Evolutionary conservation across 306 rosid species (phyloP), one percentile per base, ranked within the genome.

Genomic region (Pterocarpus santalinus): DNA sequence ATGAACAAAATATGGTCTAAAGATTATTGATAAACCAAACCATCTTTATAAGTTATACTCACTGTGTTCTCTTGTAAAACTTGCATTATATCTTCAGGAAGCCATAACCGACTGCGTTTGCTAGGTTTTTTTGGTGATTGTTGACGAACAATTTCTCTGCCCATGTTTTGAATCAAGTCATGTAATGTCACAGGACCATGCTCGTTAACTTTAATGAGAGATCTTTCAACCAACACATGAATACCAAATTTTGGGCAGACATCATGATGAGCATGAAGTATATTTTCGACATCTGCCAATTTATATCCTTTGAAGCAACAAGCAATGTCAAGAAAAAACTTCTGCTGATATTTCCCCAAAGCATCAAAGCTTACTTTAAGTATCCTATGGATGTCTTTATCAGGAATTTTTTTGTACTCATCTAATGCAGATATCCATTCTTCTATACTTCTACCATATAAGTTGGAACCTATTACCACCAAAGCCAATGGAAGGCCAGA

Each of bases 401-500:
- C 5, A 1, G 81, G 81, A 44, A 53, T 30, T 5, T 12, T 75
- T 56, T 53, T 4, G 9, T 69, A 80, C 4, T 5, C 5, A 28
- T 64, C 43, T 4, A 85, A 66, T 4, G 64, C 11, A 43, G 62
- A 62, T 10, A 15, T 4, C 79, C 88, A 85, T 63, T 85, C 44
- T 15, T 69, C 15, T 12, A 53, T 1, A 0, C 15, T 30, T 46
- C 30, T 80, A 0, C 82, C 82, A 47, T 38, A 70, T 17, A 85
- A 64, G 3, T 46, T 1, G 10, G 82, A 69, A 8, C 82, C 85
- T 32, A 64, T 76, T 14, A 80, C 70, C 44, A 80, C 74, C 44
- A 85, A 56, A 30, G 81, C 79, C 35, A 85, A 35, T 2, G 85
- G 85, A 53, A 75, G 79, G 0, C 85, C 82, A 3, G 49, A 35